Base-by-base conservation (phyloP, 2,329 filamentous ascomycete genomes). In the Aspergillus proliferans region DNA sequence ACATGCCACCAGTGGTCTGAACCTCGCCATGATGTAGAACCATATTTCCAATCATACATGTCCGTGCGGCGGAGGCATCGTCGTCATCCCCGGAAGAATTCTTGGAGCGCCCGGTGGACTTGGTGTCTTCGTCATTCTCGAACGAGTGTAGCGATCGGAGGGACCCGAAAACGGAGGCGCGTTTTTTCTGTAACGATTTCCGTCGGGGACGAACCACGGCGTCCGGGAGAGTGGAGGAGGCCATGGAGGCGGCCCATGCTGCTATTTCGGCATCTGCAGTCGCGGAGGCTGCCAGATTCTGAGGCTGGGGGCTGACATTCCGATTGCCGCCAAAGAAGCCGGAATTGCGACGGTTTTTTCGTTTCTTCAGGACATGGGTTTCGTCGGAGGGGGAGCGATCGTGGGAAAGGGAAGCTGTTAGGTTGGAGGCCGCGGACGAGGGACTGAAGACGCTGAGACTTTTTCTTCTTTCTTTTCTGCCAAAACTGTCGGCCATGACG, bases 21-120 rank as follows among this genome's bases (percentile, higher is more conserved):
- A 87, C 81, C 61, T 86, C 84, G 34, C 84, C 85, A 69, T 86
- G 80, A 53, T 84, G 77, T 34, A 86, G 67, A 18, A 87, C 81
- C 26, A 73, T 69, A 41, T 65, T 64, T 24, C 72, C 73, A 38
- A 73, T 63, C 19, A 66, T 58, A 53, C 65, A 64, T 12, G 26
- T 40, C 49, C 62, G 69, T 59, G 56, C 58, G 52, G 47, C 61
- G 47, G 47, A 52, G n/a, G 57, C 58, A 53, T 74, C 74, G 15
- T 71, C 71, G 26, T 78, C 76, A 44, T 75, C 73, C 26, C 74
- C 58, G 1, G 77, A 76, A 12, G 76, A 73, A 8, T 69, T 67
- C 47, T 75, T 76, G 12, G 78, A 79, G 38, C 76, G 75, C n/a
- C 73, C 72, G 3, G 73, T 64, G 9, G 71, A 70, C 50, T 75